Base-by-base conservation (phyloP, 1,139 yeast species). In the Arxiozyma slooffiae region DNA sequence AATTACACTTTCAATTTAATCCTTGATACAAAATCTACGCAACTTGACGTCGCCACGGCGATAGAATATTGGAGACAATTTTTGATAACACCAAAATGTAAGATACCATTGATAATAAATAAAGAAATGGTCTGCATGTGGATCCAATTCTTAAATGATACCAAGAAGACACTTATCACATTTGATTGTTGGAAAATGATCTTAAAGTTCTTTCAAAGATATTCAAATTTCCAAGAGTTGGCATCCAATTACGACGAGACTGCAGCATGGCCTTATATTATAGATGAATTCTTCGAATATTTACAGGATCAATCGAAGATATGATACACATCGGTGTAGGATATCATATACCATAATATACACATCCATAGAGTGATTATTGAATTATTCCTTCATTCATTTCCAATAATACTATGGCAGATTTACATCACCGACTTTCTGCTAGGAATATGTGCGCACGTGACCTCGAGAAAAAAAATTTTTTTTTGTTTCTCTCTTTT, bases 251-350 rank as follows among this genome's bases (percentile, higher is more conserved):
- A 88, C 66, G 90, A 85, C 60, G 94, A 84, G 57, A 74, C 77
- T 64, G 89, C 85, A 44, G 85, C 97, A 0, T 90, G 97, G 97
- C 98, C 97, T 7, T 80, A 87, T 52, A 73, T 86, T 17, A 79
- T 90, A 58, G 98, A 90, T 63, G 90, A 82, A 54, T 92, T 78
- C 64, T 83, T 87, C 26, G 95, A 85, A 57, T 75, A 75, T 62
- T 64, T 79, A 53, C 69, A 68, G 30, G 63, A 58, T 26, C 50
- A 41, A 17, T 34, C 34, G 4, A 24, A 18, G 23, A 26, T 41
- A 8, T 41, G 44, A 41, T 21, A 7, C n/a, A n/a, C n/a, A n/a
- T n/a, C n/a, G n/a, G n/a, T n/a, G n/a, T n/a, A n/a, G n/a, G n/a
- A n/a, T n/a, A n/a, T n/a, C n/a, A 30, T 11, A 30, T 11, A 30